phyloP scores from a whole-genome alignment of 345 rosid genomes.

The Hibiscus tridactylites region DNA sequence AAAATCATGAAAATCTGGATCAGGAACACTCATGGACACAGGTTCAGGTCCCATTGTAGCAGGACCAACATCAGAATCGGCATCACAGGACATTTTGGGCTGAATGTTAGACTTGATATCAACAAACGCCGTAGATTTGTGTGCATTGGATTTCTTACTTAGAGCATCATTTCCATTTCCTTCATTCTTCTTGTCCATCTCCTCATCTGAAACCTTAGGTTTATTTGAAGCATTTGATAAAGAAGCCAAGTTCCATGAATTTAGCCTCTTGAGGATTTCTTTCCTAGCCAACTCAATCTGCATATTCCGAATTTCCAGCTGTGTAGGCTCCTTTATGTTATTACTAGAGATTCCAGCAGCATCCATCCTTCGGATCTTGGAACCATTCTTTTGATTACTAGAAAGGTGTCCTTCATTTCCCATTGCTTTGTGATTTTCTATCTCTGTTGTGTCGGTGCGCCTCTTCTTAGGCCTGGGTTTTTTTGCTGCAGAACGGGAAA shows the following conservation, averaged over 20 bases:
- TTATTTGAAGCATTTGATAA: slow-evolving; percentile 1
- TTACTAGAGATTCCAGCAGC: slow-evolving; percentile 12
- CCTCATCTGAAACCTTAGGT: slow-evolving; percentile 10
- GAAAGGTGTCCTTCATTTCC: slow-evolving; percentile 9
- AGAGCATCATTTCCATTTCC: slow-evolving; percentile 15
- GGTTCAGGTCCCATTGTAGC: slow-evolving; percentile 7
- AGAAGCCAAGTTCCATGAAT: slow-evolving; percentile 14
- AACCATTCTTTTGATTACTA: slow-evolving; percentile 4
- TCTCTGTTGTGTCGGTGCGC: slow-evolving; percentile 1
- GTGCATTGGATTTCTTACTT: slow-evolving; percentile 3
- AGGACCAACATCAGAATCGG: slow-evolving; percentile 11
- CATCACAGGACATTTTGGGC: slow-evolving; percentile 5
- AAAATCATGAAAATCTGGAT: slow-evolving; percentile 62
- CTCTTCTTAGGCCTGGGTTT: slow-evolving; percentile 24
- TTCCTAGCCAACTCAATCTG: slow-evolving; percentile 29
- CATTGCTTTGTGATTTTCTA: slow-evolving; percentile 2
- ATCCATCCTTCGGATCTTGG: slow-evolving; percentile 7
- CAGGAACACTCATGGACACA: slow-evolving; percentile 39
- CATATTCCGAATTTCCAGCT: slow-evolving; percentile 13
- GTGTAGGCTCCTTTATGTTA: background rate
- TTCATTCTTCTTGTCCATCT: slow-evolving; percentile 12
- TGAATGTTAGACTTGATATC: slow-evolving; percentile 12
- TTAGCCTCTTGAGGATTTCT: slow-evolving; percentile 22
- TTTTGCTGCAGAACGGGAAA: slow-evolving; percentile 6
- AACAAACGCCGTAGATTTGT: slow-evolving; percentile 3